Base-by-base conservation (phyloP, 305 asterid species). In the Plantago coronopus region DNA sequence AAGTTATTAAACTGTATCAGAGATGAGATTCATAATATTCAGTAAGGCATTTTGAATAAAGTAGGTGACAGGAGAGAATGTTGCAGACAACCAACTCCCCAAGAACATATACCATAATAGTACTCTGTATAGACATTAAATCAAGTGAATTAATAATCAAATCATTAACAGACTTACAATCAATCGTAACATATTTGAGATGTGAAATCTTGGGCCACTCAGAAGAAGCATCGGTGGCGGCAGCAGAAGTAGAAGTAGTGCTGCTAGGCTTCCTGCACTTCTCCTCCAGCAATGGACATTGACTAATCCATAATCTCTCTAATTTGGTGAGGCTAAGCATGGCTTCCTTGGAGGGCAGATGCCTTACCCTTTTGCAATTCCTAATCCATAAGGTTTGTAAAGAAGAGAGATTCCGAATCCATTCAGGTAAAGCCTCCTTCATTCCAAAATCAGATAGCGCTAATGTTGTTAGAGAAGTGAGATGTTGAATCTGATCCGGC, bases 381-480 rank as follows among this genome's bases (percentile, higher is more conserved):
- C 0, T 0, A 3, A 74, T 5, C 0, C 0, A 0, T 23, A 65
- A 45, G 0, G 0, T 0, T 2, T 9, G 0, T 2, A 73, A 64
- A 42, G 51, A 69, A 4, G 69, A 62, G 3, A 63, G 8, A 22
- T 19, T n/a, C 17, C 58, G 62, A 12, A 72, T 16, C 73, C 73
- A 72, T 16, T 72, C 70, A 2, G 73, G 77, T 67, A 67, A 61
- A 27, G 25, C 70, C 38, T 67, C 56, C 2, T 62, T 45, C 1
- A 11, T 38, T 54, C 73, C 77, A 45, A 50, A 67, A 34, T 12
- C 45, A 45, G 1, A 0, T 17, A 72, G 14, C 0, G 0, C 0
- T 17, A 72, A 56, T 0, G 0, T 0, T 5, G 14, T 0, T 11
- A 63, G 54, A 13, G 53, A 14, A 57, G 63, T 50, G 60, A 70